Evolutionary conservation across 2,329 filamentous ascomycete species (phyloP), one percentile per base, ranked within the genome.

Genomic region (Colletotrichum cordylinicola): DNA sequence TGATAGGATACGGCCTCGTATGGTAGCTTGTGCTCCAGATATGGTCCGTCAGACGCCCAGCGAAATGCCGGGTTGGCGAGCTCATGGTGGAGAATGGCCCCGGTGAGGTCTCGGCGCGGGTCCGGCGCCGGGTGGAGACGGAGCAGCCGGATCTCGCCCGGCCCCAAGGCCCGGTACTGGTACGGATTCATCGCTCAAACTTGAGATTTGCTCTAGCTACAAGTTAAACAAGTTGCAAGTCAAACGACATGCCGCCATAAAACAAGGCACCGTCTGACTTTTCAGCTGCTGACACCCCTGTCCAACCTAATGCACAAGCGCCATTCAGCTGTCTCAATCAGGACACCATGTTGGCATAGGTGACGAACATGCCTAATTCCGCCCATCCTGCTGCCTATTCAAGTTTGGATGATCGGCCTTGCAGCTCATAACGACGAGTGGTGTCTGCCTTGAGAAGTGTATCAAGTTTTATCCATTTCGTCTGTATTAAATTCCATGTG

Each of bases 1-100:
- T 70, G 67, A 33, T 70, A 70, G n/a, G 67, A 70, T 6, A 70
- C 39, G 10, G 67, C 67, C 2, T 70, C 67, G 27, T 70, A 70
- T 9, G 55, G 24, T 16, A 70, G 55, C 8, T 29, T 16, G 58
- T 70, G 52, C n/a, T 60, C 27, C 1, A 70, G 37, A 8, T 62
- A 62, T 9, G 55, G 55, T n/a, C 67, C 55, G 15, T 70, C 55
- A 16, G 35, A 15, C 7, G 3, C 24, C 18, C 13, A 13, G 7
- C 29, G 31, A 21, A 37, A 21, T 35, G 33, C 29, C 2, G 67
- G 67, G 37, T 70, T 70, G 18, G 33, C 10, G 9, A 62, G 37
- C 29, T 70, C 52, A 16, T 60, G 52, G 37, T 60, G 35, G 13
- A 70, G 7, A 13, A 70, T 13, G 9, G 55, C 33, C 8, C 67